These are phyloP conservation scores for Grifola frondosa DNA, from an alignment of 1,284 basidiomycete species.

Conservation along the genomic window DNA sequence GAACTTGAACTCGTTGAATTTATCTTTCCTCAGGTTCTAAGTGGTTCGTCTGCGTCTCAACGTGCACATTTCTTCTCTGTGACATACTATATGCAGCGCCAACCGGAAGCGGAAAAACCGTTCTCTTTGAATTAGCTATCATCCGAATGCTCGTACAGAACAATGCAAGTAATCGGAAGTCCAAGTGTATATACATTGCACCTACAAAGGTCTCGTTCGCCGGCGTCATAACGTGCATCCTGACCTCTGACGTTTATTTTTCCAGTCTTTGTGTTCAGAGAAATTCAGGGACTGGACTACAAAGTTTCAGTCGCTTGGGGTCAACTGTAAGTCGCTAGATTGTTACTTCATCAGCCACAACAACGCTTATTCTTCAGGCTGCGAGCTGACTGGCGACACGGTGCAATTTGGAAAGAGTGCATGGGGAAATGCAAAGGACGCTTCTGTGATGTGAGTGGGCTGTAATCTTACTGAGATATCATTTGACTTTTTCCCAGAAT, in stretches of 20 bases:
- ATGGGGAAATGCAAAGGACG: constrained; percentile 72
- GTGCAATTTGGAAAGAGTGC: constrained; percentile 56
- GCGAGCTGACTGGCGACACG: constrained; percentile 92
- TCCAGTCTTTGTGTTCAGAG: constrained; percentile 85
- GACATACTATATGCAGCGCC: constrained; percentile 55
- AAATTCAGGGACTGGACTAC: constrained; percentile 80
- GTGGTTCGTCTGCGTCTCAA: constrained; percentile 64
- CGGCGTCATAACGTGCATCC: background rate
- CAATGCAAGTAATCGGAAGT: constrained; percentile 33
- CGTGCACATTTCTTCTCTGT: constrained; percentile 10
- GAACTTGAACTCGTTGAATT: background rate
- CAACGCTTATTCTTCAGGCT: constrained; percentile 47
- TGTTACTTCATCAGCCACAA: background rate
- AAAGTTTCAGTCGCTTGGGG: constrained; percentile 75
- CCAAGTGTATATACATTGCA: constrained; percentile 89
- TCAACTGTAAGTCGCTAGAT: constrained; percentile 58
- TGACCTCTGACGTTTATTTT: constrained; percentile 1
- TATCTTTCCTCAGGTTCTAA: constrained; percentile 59
- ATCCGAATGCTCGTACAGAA: constrained; percentile 69
- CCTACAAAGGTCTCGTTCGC: constrained; percentile 86
- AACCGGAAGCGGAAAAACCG: constrained; percentile 92
- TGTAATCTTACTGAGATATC: background rate
- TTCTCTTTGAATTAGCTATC: constrained; percentile 89
- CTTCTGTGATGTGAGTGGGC: constrained; percentile 70
- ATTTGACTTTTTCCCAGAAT: constrained; percentile 51